Evolutionary conservation across 208 protist genomes (phyloP).

Genomic region (Wallacemonas sp.): DNA sequence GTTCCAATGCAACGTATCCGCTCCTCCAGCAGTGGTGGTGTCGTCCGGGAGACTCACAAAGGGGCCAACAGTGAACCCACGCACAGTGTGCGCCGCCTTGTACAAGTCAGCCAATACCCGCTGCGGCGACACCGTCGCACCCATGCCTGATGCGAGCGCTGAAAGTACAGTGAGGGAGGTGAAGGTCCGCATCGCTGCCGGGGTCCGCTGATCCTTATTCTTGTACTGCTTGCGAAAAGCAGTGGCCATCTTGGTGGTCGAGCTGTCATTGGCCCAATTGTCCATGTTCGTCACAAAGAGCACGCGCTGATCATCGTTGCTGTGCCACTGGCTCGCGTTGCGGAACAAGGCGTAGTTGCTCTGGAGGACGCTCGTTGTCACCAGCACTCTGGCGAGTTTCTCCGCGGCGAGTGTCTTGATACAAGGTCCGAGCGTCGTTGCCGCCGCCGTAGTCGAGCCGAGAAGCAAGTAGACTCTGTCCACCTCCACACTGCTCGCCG

Average conservation of each 20-base stretch:
- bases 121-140: background rate
- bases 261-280: background rate
- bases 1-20: background rate
- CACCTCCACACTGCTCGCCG: too few species aligned
- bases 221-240: background rate
- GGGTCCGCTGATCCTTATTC: background rate
- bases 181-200: background rate
- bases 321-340: background rate
- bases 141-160: background rate
- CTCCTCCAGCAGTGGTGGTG: too few species aligned
- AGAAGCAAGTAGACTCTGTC: too few species aligned
- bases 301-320: background rate
- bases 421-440: too few species aligned
- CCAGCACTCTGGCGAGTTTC: background rate
- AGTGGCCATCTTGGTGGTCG: background rate
- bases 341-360: background rate
- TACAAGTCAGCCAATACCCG: background rate
- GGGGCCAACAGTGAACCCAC: background rate
- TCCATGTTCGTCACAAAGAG: background rate
- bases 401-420: background rate
- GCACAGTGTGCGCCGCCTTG: background rate
- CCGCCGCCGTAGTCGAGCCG: too few species aligned
- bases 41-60: background rate
- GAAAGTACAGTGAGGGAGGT: background rate
- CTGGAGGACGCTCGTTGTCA: background rate